Percentiles rank a stretch among this genome's conserved stretches.
These are phyloP conservation scores for Amanita rubescens DNA, from an alignment of 768 basidiomycete species.

Conservation along the genomic window DNA sequence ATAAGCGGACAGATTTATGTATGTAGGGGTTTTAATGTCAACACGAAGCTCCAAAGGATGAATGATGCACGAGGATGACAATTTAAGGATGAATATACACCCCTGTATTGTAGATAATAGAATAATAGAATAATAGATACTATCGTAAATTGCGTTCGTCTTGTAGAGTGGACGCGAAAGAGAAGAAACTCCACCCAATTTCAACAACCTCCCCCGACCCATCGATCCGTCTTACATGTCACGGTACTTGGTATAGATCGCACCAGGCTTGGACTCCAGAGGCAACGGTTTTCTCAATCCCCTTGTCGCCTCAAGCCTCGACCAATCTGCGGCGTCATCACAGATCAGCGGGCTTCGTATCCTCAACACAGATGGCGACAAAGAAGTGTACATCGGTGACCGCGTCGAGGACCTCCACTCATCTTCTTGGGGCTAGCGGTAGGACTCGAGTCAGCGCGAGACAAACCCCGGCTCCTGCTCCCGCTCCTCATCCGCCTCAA, in stretches of 20 bases:
- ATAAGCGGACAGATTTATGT: no score
- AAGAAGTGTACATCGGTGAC: slow-evolving; percentile 14
- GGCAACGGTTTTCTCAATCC: not conserved
- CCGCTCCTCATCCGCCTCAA: not conserved
- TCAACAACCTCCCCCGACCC: slow-evolving; percentile 26
- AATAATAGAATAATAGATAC: no score
- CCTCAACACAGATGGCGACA: slow-evolving; percentile 21
- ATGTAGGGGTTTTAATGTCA: no score
- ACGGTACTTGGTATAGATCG: slow-evolving; percentile 10
- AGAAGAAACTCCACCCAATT: slow-evolving; percentile 28
- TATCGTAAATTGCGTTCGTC: no score
- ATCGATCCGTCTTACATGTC: slow-evolving; percentile 18
- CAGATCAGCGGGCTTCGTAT: slow-evolving; percentile 49
- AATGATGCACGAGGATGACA: no score
- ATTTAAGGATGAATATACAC: no score
- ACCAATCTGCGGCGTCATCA: slow-evolving; percentile 46
- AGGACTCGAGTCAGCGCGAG: not conserved
- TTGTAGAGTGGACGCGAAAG: no score
- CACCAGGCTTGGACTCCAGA: not conserved
- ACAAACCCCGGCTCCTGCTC: not conserved
- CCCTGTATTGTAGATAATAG: no score
- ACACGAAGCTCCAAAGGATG: no score
- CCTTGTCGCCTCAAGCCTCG: not conserved
- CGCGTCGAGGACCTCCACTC: no score
- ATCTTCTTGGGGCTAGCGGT: not conserved